Evolutionary conservation across 208 protist genomes (phyloP).

Genomic region (Trypanosoma cruzi): DNA sequence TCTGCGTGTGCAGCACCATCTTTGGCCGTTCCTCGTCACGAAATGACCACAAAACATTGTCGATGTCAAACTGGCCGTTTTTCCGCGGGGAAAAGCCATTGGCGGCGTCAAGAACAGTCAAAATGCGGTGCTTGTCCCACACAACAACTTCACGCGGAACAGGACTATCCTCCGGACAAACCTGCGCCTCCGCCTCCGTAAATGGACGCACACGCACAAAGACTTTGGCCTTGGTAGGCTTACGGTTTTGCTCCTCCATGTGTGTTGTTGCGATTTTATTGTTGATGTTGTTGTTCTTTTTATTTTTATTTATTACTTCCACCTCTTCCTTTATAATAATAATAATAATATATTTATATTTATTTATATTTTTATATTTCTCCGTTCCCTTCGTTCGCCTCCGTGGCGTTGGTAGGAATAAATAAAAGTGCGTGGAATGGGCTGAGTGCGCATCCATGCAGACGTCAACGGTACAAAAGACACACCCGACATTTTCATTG

Average conservation of each 20-base stretch:
- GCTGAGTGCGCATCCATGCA: neutral
- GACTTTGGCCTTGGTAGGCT: conserved; percentile 34
- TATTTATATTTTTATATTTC: no score
- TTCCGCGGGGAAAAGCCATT: conserved; percentile 64
- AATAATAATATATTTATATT: no score
- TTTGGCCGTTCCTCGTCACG: conserved; percentile 41
- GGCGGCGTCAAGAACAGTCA: conserved; percentile 71
- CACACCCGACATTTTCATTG: neutral
- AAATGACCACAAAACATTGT: conserved; percentile 78
- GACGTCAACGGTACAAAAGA: neutral
- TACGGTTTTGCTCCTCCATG: conserved; percentile 19
- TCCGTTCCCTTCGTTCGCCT: neutral
- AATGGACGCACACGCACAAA: conserved; percentile 85
- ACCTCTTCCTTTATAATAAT: conserved; percentile 5
- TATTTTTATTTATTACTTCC: conserved; percentile 4
- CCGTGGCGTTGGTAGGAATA: neutral
- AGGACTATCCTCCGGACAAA: conserved; percentile 70
- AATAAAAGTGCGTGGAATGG: neutral
- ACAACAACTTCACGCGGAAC: conserved; percentile 66
- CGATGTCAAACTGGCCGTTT: conserved; percentile 61
- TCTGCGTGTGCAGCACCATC: conserved; percentile 48
- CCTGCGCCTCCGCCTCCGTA: conserved; percentile 55
- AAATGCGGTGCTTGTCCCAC: conserved; percentile 52
- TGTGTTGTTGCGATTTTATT: neutral
- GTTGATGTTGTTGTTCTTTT: conserved; percentile 25